Base-by-base conservation (phyloP, 148 eudicot species). In the Silene latifolia region DNA sequence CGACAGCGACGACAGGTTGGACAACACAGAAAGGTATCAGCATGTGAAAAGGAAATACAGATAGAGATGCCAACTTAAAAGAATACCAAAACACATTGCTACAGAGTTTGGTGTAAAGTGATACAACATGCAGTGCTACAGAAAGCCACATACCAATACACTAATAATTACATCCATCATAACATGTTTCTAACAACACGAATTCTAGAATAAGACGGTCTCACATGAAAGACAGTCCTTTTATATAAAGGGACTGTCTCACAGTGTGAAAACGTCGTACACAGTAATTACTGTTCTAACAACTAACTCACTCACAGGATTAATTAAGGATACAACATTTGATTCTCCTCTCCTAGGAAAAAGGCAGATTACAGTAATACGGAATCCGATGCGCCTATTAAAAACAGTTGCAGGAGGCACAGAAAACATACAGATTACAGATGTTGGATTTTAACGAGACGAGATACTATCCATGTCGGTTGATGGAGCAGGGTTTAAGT, bases 31-130 rank as follows among this genome's bases (percentile, higher is more conserved):
- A 39, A 39, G 1, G 8, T 39, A 39, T 39, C 8, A 51, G 9
- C 17, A 51, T 51, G 58, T 68, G 23, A 20, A 76, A 78, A 39
- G 23, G 18, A 66, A 78, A 39, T 6, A 39, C 44, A 39, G 44
- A 39, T 39, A 6, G 44, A 51, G 9, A 51, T 72, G 63, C 39
- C 75, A 21, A 69, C 72, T 27, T 57, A 46, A 39, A 74, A 51
- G 17, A 2, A 15, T 12, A 48, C 78, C 67, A 71, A 53, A 61
- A 46, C 47, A 76, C 67, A 29, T 39, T 4, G 48, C 67, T 15
- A 20, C 24, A 74, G 56, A 74, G 56, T 51, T 59, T 61, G 67
- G 59, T 75, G 79, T 80, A 63, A 63, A 63, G 66, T 11, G 35
- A 63, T 23, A 63, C 2, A 7, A 63, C 39, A 63, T 63, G 66